Conservation (phyloP, 2,329 filamentous ascomycete species). For the Microcyclosporella mali region DNA sequence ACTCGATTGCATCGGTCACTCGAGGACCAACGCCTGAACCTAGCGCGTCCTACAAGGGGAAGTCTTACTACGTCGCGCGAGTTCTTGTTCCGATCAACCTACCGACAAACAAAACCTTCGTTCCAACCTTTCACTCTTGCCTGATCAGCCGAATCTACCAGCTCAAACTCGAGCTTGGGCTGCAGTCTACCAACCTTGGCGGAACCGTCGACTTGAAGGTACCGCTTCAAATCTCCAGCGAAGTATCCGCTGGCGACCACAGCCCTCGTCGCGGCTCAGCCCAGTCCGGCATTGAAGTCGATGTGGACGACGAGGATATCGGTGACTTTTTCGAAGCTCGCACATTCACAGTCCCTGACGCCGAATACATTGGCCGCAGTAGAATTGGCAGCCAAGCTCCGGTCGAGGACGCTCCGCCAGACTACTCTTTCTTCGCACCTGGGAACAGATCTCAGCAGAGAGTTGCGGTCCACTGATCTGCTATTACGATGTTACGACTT, state of each 20-base stretch:
- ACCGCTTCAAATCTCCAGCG: slow-evolving; percentile 40
- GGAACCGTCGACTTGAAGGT: slow-evolving; percentile 38
- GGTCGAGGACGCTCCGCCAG: slow-evolving; percentile 22
- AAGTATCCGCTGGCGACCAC: slow-evolving; percentile 9
- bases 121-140: slow-evolving; percentile 66
- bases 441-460: slow-evolving; percentile 1
- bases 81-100: slow-evolving; percentile 59
- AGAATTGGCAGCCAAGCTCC: slow-evolving; percentile 14
- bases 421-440: slow-evolving; percentile 21
- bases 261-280: slow-evolving; percentile 13
- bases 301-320: slow-evolving; percentile 22
- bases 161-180: slow-evolving; percentile 53
- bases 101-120: slow-evolving; percentile 53
- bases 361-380: slow-evolving; percentile 20
- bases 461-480: slow-evolving; percentile 9
- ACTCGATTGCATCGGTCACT: slow-evolving; percentile 24
- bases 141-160: slow-evolving; percentile 58
- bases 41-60: slow-evolving; percentile 39
- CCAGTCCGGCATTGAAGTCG: slow-evolving; percentile 17
- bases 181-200: slow-evolving; percentile 45
- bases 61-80: slow-evolving; percentile 54
- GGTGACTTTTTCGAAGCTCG: slow-evolving; percentile 32
- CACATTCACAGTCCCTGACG: slow-evolving; percentile 29
- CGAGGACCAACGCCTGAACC: slow-evolving; percentile 30
- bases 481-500: not conserved